Evolutionary conservation across 2,329 filamentous ascomycete species (phyloP), one percentile per base, ranked within the genome.

Genomic region (Aspergillus piperis): DNA sequence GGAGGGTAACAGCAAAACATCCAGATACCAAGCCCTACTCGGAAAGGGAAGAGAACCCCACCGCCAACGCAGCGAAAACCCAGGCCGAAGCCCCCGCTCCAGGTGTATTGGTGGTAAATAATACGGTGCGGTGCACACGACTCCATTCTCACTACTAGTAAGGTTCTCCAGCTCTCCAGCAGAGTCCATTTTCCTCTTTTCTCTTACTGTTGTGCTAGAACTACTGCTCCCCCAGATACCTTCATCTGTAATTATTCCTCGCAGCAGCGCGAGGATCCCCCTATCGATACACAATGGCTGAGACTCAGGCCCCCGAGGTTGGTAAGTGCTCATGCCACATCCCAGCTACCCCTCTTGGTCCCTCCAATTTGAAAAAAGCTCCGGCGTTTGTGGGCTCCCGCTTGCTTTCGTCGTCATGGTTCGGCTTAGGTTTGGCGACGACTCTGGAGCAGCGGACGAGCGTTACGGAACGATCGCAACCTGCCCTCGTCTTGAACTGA

Each of bases 271-370:
- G 72, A 73, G 72, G 65, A 61, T 50, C 25, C 56, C 41, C 55
- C 60, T 57, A 63, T 64, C 56, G 54, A 53, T 67, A 62, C 72
- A 76, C 70, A 72, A 77, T 77, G 75, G 73, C 75, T 59, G 75
- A 77, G 59, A 64, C 49, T 49, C 70, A 75, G 68, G 68, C 71
- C 53, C 68, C 73, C 70, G 75, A 77, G 74, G 73, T 77, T 75
- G 75, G 75, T 77, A 76, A 68, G 75, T 77, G 64, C 62, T 60
- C 49, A 57, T 58, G 54, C 49, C 21, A 25, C 3, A 27, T 39
- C 55, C 55, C 44, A 32, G 50, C 49, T 64, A 62, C 62, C 62
- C 58, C 63, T 64, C 63, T 38, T 70, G 59, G 57, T 63, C 65
- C 66, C 67, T 63, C 59, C 65, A 61, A 63, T 59, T 64, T 61